A percentile compares a stretch with the other conserved stretches of the same genome.
Conservation (phyloP, 2,329 filamentous ascomycete genomes). For the Trichoderma arundinaceum region DNA sequence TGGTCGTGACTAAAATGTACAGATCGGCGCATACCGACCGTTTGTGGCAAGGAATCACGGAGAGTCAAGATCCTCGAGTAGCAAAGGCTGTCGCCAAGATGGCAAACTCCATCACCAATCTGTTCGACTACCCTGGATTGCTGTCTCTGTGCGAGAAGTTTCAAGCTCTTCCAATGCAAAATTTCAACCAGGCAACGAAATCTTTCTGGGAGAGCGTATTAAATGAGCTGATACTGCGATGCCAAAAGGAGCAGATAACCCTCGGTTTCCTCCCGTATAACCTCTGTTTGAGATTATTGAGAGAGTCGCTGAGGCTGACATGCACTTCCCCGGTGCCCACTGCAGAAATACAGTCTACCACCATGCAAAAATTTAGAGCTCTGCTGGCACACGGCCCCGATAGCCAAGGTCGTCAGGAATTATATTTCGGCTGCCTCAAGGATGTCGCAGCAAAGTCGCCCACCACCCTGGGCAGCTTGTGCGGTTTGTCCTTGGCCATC, state of each 20-base stretch:
- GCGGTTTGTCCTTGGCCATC: slow-evolving; percentile 62
- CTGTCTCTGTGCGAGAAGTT: slow-evolving; percentile 76
- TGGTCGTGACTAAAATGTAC: slow-evolving; percentile 80
- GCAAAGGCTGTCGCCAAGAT: slow-evolving; percentile 79
- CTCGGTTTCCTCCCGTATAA: slow-evolving; percentile 53
- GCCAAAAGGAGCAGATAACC: slow-evolving; percentile 43
- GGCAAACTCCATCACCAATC: slow-evolving; percentile 54
- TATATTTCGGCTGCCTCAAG: slow-evolving; percentile 70
- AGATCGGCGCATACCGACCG: slow-evolving; percentile 73
- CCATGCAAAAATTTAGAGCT: slow-evolving; percentile 63
- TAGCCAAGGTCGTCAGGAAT: slow-evolving; percentile 60
- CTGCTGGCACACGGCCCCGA: slow-evolving; percentile 64
- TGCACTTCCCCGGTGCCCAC: slow-evolving; percentile 61
- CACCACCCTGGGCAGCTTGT: slow-evolving; percentile 75
- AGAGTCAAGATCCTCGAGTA: slow-evolving; percentile 83
- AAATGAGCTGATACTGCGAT: slow-evolving; percentile 53
- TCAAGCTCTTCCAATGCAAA: slow-evolving; percentile 64
- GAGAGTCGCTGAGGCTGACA: slow-evolving; percentile 68
- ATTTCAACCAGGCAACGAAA: slow-evolving; percentile 66
- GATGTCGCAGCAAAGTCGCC: slow-evolving; percentile 69
- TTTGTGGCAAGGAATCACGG: slow-evolving; percentile 82
- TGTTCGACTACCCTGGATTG: slow-evolving; percentile 57
- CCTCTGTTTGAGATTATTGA: slow-evolving; percentile 69
- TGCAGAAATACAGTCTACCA: slow-evolving; percentile 67
- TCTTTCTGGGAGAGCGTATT: slow-evolving; percentile 66